These are phyloP conservation scores for Tetraselmis striata DNA, from an alignment of 139 green algal genomes.

Conservation along the genomic window DNA sequence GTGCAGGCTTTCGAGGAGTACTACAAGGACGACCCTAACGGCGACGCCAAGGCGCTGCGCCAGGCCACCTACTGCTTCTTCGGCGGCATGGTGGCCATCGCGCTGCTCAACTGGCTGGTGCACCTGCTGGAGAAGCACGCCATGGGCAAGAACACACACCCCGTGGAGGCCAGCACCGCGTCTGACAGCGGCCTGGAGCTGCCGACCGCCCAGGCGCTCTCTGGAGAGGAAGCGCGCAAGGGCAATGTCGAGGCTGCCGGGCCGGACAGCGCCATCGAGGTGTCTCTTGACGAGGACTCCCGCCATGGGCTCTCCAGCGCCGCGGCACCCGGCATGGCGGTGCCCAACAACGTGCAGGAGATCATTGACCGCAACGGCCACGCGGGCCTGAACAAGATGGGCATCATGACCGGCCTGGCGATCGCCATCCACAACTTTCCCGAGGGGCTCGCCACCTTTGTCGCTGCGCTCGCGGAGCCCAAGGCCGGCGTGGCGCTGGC, in stretches of 20 bases:
- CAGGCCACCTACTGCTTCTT: slow-evolving; percentile 63
- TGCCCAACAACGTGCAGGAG: background rate
- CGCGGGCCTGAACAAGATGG: background rate
- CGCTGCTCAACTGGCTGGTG: slow-evolving; percentile 42
- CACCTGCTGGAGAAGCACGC: slow-evolving; percentile 17
- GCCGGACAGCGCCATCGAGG: background rate
- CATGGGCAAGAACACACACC: too few relatives aligned
- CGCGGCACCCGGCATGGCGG: background rate
- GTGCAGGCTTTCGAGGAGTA: slow-evolving; percentile 35
- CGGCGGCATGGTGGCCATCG: slow-evolving; percentile 40
- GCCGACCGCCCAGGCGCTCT: background rate
- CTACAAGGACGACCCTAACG: background rate
- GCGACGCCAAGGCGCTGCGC: slow-evolving; percentile 27
- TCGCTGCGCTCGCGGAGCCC: slow-evolving; percentile 40
- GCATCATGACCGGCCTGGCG: slow-evolving; percentile 66
- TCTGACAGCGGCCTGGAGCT: background rate
- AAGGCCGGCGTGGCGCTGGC: slow-evolving; percentile 52
- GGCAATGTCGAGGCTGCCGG: background rate
- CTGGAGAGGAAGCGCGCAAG: background rate
- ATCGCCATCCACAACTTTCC: slow-evolving; percentile 87
- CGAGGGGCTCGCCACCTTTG: slow-evolving; percentile 65
- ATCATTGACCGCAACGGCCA: background rate
- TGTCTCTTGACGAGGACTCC: background rate
- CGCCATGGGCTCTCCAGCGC: background rate
- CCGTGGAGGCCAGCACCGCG: background rate